Conservation (phyloP, 1,284 basidiomycete genomes). For the Irpex rosettiformis region DNA sequence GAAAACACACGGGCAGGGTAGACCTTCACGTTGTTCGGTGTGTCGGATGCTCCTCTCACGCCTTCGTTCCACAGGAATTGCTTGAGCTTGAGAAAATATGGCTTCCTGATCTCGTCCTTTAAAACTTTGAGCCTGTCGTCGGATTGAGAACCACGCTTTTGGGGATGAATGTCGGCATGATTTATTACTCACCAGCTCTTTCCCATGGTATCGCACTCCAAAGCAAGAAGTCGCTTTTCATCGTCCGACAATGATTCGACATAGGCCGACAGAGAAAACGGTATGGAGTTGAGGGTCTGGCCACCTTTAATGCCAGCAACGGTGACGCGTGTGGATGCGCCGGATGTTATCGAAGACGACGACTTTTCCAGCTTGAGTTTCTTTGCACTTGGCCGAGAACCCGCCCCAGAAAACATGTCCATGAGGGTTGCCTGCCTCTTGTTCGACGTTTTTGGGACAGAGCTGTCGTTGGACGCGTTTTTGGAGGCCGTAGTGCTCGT, state of each 20-base stretch:
- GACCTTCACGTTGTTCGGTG: constrained; percentile 41
- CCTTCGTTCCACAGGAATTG: constrained; percentile 68
- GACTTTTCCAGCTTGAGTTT: constrained; percentile 26
- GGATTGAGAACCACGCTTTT: constrained; percentile 3
- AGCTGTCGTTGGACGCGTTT: constrained; percentile 18
- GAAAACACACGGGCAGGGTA: constrained; percentile 63
- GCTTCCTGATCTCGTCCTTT: constrained; percentile 68
- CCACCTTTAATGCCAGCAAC: constrained; percentile 3
- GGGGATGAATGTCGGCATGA: background rate
- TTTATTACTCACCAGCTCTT: constrained; percentile 61
- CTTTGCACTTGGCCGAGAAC: constrained; percentile 23
- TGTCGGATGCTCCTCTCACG: constrained; percentile 51
- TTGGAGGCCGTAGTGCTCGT: constrained; percentile 7
- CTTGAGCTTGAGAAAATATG: constrained; percentile 74
- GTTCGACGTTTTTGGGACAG: constrained; percentile 27
- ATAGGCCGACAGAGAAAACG: constrained; percentile 62
- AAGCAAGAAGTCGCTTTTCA: constrained; percentile 50
- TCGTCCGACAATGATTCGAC: constrained; percentile 53
- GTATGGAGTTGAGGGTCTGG: constrained; percentile 62
- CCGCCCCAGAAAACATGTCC: constrained; percentile 50
- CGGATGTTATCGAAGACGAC: constrained; percentile 17
- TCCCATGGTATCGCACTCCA: constrained; percentile 72
- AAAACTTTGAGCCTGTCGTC: constrained; percentile 62
- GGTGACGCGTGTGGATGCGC: background rate
- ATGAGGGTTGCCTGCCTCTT: constrained; percentile 65